Conservation (phyloP, 257 asterid genomes). For the Nicotiana undulata region DNA sequence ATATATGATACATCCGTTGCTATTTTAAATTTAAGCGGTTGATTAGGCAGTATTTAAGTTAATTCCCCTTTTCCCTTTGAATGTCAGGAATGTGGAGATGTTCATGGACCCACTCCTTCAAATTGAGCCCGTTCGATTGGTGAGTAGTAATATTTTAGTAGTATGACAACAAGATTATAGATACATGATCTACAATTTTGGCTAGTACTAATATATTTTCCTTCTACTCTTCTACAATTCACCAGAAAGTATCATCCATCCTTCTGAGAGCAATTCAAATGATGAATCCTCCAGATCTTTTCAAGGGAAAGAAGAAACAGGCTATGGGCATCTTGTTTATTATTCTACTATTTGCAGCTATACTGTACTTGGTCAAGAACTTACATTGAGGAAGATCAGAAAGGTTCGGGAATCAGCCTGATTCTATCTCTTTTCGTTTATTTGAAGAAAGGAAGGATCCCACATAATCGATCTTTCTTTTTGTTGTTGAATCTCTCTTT, state of each 20-base stretch:
- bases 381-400: no score
- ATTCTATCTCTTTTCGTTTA: no score
- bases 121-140: conserved; percentile 54
- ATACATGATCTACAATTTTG: background rate
- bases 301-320: conserved; percentile 19
- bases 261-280: conserved; percentile 29
- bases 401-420: no score
- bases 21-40: no score
- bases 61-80: background rate
- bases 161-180: background rate
- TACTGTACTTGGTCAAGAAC: conserved; percentile 9
- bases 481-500: no score
- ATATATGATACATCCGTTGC: no score
- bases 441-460: no score
- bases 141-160: conserved; percentile 13
- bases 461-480: no score
- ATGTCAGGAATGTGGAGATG: conserved; percentile 56
- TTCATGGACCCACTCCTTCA: conserved; percentile 60
- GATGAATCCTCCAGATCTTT: conserved; percentile 17
- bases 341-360: conserved; percentile 20
- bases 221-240: background rate
- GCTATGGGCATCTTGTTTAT: conserved; percentile 13
- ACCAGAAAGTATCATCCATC: conserved; percentile 34
- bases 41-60: no score
- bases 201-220: background rate